Evolutionary conservation across 2,329 filamentous ascomycete species (phyloP), one percentile per base, ranked within the genome.

Genomic region (Penicillium vulpinum): DNA sequence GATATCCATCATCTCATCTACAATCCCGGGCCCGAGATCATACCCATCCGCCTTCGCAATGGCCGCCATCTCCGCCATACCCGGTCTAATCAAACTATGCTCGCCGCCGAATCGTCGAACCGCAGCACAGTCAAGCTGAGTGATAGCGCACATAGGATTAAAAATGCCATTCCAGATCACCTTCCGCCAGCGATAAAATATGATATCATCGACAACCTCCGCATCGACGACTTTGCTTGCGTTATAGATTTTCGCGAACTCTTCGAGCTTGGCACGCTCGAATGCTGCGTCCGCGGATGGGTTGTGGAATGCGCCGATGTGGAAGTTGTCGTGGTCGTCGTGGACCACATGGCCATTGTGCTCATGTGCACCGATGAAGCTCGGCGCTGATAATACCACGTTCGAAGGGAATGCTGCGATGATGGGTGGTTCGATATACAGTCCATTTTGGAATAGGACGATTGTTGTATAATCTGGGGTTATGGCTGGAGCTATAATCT

Each of bases 341-440:
- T 87, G 82, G 5, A 79, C 67, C 50, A 87, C 80, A 11, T 73
- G 63, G 3, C 82, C 84, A 0, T 74, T 76, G 0, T 67, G 69
- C 62, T 86, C 82, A 4, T 78, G 78, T 2, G 81, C 78, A 26
- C 82, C 81, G 52, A 83, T 84, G 49, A 81, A 72, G 3, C 77
- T 79, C 9, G 86, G 76, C 4, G 82, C 82, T 3, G 79, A 82
- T 1, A 87, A 73, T 7, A 85, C 64, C 0, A 78, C 67, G 57
- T 83, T 86, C 3, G 66, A 56, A 0, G 84, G 83, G 63, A 85
- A 85, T 0, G 71, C 68, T 0, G 67, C 57, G 21, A 82, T 65
- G 21, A 87, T 65, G 0, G 83, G 82, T 40, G 76, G 78, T 60
- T 87, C 83, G 59, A 87, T 87, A 62, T 86, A 85, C n/a, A 87